These are phyloP conservation scores for Discostella stelligeroides DNA, from an alignment of 108 stramenopile genomes.

Conservation along the genomic window DNA sequence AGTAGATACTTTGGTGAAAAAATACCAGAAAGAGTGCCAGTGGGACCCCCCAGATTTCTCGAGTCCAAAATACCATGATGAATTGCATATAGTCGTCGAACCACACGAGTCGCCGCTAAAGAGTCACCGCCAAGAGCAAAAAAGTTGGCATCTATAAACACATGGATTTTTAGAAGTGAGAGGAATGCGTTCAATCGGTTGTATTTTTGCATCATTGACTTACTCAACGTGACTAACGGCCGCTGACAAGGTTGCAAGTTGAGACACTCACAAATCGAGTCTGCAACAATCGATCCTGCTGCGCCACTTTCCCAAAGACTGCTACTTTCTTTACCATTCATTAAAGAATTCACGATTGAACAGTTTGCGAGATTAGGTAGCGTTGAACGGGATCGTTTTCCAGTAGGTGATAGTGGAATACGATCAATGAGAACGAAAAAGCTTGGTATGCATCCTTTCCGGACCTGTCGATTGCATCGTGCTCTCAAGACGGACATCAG, in stretches of 20 bases:
- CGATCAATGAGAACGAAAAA: slow-evolving; percentile 63
- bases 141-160: slow-evolving; percentile 51
- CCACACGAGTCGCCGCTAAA: slow-evolving; percentile 75
- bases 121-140: slow-evolving; percentile 85
- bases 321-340: slow-evolving; percentile 3
- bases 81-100: slow-evolving; percentile 72
- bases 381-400: slow-evolving; percentile 62
- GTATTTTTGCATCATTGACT: no score
- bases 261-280: slow-evolving; percentile 64
- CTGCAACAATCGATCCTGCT: slow-evolving; percentile 57
- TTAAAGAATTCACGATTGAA: slow-evolving; percentile 12
- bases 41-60: slow-evolving; percentile 72
- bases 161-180: no score
- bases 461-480: slow-evolving; percentile 49
- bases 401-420: slow-evolving; percentile 80
- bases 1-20: slow-evolving; percentile 68
- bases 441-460: slow-evolving; percentile 68
- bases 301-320: slow-evolving; percentile 53
- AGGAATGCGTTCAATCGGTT: no score
- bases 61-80: slow-evolving; percentile 65
- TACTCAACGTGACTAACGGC: slow-evolving; percentile 53
- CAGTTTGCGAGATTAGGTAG: slow-evolving; percentile 53
- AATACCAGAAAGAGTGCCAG: slow-evolving; percentile 60
- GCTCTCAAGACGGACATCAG: slow-evolving; percentile 58
- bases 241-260: slow-evolving; percentile 72